phyloP scores from a whole-genome alignment of 306 rosid genomes.

The Cucumis melo region DNA sequence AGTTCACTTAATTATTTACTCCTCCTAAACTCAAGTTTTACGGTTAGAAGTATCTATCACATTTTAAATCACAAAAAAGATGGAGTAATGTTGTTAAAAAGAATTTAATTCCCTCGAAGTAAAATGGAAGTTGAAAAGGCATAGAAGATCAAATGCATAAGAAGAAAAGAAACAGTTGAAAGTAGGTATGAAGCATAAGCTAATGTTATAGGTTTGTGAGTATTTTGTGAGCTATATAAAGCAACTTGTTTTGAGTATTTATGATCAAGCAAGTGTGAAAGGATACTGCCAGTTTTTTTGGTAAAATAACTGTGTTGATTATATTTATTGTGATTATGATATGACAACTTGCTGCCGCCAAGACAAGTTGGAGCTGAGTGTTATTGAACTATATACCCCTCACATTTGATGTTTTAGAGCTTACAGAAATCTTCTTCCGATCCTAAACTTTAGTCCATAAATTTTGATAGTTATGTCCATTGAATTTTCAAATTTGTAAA shows the following conservation, averaged over 20 bases:
- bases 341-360: not conserved
- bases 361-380: not conserved
- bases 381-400: not conserved
- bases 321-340: not conserved
- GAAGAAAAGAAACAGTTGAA: not conserved
- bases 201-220: not conserved
- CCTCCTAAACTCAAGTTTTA: too few species aligned
- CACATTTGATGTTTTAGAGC: not conserved
- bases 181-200: not conserved
- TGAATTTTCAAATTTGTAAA: not conserved
- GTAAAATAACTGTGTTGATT: not conserved
- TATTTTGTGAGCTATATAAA: not conserved
- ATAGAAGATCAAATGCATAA: not conserved
- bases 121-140: not conserved
- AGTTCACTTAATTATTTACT: too few species aligned
- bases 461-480: accelerated
- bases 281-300: not conserved
- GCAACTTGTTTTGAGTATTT: not conserved
- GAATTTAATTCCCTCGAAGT: not conserved
- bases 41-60: not conserved
- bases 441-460: not conserved
- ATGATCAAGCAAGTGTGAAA: not conserved
- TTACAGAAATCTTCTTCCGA: not conserved
- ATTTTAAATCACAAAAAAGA: not conserved
- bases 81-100: not conserved